Base-by-base conservation (phyloP, 1,284 basidiomycete species). In the Ustilago cynodontis region DNA sequence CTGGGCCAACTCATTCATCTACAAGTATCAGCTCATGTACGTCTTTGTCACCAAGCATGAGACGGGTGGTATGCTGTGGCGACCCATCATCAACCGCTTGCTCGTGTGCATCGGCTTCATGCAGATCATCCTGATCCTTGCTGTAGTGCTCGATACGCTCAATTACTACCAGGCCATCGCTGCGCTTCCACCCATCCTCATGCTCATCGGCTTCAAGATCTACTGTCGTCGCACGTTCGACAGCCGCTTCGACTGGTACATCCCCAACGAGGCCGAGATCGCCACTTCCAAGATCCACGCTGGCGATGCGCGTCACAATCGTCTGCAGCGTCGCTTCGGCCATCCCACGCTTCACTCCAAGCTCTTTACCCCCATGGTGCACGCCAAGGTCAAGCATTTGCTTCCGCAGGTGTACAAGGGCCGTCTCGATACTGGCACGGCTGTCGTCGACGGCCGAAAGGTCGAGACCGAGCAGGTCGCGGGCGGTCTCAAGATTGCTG, bases 21-120 rank as follows among this genome's bases (percentile, higher is more conserved):
- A 80, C 82, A 86, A 86, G 73, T 85, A 86, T 59, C 85, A 86
- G 75, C 76, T 86, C 18, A 80, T 85, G 72, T 86, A 84, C 65
- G 85, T 86, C 29, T 83, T 78, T 53, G 70, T 71, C 35, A 85
- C 85, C 52, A 85, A 86, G 71, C 78, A 80, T 64, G 85, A 86
- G 74, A 81, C 80, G 20, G 85, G 85, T 45, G 85, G 85, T 22
- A 78, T 82, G 56, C 68, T 86, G 37, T 86, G 85, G 85, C 71
- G 79, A 43, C 76, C 80, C 51, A 64, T 74, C 45, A 77, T 85
- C 65, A 85, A 85, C 57, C 79, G 85, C 26, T 65, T 86, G 22
- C 70, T 86, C 26, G 64, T 82, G 31, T 74, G 78, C 57, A 72
- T 86, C 43, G 80, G 79, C 47, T 80, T 81, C 52, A 86, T 86